A percentile compares a stretch with the other conserved stretches of the same genome.
Conservation (phyloP, 768 basidiomycete species). For the Tulasnella sp. region DNA sequence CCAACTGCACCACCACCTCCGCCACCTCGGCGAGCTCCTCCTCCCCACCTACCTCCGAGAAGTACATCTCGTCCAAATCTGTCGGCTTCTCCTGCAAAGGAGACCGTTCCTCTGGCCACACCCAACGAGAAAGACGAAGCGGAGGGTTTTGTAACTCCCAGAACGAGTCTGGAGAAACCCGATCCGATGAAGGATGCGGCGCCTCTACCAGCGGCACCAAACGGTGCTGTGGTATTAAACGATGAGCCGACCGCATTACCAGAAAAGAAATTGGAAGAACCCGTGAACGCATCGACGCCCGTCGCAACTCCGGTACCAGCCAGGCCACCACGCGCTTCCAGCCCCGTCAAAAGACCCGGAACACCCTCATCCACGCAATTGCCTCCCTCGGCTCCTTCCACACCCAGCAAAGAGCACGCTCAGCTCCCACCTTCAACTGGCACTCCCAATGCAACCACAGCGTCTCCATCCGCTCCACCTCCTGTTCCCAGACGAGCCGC, state of each 20-base stretch:
- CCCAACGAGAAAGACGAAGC: neutral
- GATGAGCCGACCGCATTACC: neutral
- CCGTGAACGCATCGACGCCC: neutral
- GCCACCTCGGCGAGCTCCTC: neutral
- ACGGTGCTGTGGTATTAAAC: neutral
- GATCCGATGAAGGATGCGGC: neutral
- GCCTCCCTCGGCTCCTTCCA: slow-evolving; percentile 16
- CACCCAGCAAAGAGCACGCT: slow-evolving; percentile 3
- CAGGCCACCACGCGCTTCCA: neutral
- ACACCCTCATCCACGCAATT: slow-evolving; percentile 21
- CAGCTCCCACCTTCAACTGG: neutral
- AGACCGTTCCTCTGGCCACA: neutral
- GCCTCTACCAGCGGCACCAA: neutral
- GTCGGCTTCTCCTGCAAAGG: neutral
- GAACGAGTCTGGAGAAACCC: neutral
- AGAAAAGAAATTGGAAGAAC: neutral
- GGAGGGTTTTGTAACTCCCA: neutral
- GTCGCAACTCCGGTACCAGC: neutral
- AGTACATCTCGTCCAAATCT: neutral
- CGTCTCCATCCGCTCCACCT: slow-evolving; percentile 15
- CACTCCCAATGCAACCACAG: neutral
- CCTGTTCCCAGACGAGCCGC: slow-evolving; percentile 21
- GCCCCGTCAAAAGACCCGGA: slow-evolving; percentile 12
- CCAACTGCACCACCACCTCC: neutral
- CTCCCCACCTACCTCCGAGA: slow-evolving; percentile 8